Conservation (phyloP, 2,329 filamentous ascomycete species). For the Exserohilum rostratum region DNA sequence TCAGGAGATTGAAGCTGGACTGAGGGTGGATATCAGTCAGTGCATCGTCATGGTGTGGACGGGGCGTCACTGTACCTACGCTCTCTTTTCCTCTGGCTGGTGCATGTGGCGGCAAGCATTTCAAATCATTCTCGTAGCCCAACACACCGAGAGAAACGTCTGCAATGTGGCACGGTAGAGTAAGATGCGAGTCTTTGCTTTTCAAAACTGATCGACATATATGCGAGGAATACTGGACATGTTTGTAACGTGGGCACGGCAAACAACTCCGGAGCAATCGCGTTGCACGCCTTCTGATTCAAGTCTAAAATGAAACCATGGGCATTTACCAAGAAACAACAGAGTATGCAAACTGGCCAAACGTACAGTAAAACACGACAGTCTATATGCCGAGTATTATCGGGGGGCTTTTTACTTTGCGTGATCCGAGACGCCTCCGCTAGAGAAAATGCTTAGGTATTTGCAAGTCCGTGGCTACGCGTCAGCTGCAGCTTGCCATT, state of each 20-base stretch:
- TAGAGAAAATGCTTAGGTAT: constrained; percentile 19
- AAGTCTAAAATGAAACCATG: background rate
- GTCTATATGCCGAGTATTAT: constrained; percentile 9
- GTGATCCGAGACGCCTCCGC: constrained; percentile 32
- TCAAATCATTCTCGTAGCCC: background rate
- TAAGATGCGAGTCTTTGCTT: background rate
- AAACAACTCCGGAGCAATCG: background rate
- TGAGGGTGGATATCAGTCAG: background rate
- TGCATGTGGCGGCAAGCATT: background rate
- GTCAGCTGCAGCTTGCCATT: constrained; percentile 19
- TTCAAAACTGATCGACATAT: background rate
- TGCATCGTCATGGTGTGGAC: background rate
- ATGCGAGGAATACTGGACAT: background rate
- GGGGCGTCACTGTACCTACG: no score
- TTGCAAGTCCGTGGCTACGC: constrained; percentile 18
- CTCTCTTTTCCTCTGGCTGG: background rate
- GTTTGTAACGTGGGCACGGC: background rate
- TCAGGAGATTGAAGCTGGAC: background rate
- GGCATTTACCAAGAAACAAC: background rate
- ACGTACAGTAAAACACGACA: background rate
- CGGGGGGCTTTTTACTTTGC: constrained; percentile 17
- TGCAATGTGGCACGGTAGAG: background rate
- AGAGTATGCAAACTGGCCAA: background rate
- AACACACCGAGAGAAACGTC: background rate
- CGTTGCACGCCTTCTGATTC: background rate